Evolutionary conservation across 139 green algal species (phyloP).

Genomic region (Closterium sp.): DNA sequence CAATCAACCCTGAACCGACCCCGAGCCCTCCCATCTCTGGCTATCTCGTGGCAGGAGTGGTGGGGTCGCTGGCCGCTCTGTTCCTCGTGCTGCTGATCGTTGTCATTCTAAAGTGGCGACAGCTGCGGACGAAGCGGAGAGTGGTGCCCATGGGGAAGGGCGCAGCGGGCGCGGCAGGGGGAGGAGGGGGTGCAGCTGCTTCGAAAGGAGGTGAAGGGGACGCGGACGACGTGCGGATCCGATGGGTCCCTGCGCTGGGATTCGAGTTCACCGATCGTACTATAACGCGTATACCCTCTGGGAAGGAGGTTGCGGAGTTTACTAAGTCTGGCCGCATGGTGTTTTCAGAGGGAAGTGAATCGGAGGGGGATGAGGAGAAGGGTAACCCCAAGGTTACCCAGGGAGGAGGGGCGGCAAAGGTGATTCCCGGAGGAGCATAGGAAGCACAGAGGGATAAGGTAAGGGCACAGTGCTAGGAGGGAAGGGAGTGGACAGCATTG

Average conservation of each 20-base stretch:
- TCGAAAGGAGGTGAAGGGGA: neutral
- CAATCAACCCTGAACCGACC: neutral
- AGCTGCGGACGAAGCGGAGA: neutral
- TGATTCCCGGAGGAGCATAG: too few species aligned
- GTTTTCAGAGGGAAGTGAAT: neutral
- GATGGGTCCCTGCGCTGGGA: neutral
- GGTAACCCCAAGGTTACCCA: neutral
- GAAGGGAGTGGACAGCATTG: too few species aligned
- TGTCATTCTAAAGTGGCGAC: neutral
- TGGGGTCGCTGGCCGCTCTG: neutral
- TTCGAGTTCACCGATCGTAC: neutral
- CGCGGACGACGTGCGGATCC: neutral
- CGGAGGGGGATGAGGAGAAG: neutral
- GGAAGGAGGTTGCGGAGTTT: neutral
- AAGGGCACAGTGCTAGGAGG: too few species aligned
- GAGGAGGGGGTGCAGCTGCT: neutral
- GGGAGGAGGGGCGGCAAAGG: too few species aligned
- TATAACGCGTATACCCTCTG: neutral
- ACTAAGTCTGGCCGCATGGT: neutral
- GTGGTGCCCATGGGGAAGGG: neutral
- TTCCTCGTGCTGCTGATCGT: neutral
- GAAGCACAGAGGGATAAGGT: too few species aligned
- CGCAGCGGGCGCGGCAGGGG: neutral
- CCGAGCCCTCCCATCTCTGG: neutral
- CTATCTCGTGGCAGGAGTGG: neutral